These are phyloP conservation scores for Schoenoplectus triqueter DNA, from an alignment of 202 grass and related monocot genomes.

Conservation along the genomic window DNA sequence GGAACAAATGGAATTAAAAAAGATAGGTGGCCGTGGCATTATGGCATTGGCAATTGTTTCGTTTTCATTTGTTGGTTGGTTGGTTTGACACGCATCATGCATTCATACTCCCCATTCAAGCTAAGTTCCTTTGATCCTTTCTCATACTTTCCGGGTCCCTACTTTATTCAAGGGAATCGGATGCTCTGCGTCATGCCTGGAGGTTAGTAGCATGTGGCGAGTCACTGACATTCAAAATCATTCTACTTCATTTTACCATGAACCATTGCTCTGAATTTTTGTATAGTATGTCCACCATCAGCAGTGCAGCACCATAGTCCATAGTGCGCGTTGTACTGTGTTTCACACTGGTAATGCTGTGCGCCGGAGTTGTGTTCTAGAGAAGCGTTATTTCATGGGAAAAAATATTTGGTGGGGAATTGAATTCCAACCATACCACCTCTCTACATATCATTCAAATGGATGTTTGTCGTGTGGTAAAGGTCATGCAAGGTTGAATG, in stretches of 20 bases:
- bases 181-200: neutral
- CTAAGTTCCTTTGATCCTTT: constrained; percentile 27
- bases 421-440: constrained; percentile 22
- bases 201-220: neutral
- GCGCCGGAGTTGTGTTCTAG: neutral
- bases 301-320: too few species aligned
- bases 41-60: constrained; percentile 24
- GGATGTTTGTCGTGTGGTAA: neutral
- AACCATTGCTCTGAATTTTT: neutral
- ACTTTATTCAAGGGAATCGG: neutral
- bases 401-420: constrained; percentile 2
- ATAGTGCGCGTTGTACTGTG: neutral
- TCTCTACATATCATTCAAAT: constrained; percentile 10
- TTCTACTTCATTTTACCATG: neutral
- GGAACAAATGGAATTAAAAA: neutral
- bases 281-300: neutral
- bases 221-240: neutral
- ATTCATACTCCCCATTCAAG: constrained; percentile 10
- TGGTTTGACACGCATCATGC: constrained; percentile 35
- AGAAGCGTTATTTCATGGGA: neutral
- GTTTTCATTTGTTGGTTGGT: constrained; percentile 21
- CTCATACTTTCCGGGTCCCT: neutral
- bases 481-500: neutral
- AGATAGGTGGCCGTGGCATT: neutral
- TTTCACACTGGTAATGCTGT: neutral